Base-by-base conservation (phyloP, 345 rosid genomes). In the Trapa incisa region DNA sequence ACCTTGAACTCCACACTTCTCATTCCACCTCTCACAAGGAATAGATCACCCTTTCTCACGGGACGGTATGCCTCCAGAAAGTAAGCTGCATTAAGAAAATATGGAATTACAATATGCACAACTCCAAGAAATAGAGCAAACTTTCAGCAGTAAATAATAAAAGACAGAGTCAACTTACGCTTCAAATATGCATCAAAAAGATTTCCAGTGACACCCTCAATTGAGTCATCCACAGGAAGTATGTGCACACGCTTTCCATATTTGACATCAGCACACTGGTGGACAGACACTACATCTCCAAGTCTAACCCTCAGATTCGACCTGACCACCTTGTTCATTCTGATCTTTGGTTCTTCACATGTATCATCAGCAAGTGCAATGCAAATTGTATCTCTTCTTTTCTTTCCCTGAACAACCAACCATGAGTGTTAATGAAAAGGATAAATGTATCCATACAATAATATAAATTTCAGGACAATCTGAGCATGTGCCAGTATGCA, bases 11-110 rank as follows among this genome's bases (percentile, higher is more conserved):
- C 96, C 6, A 92, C 91, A 66, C 96, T 89, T 80, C 98, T 85
- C 98, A 92, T 89, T 67, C 98, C 98, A 52, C 98, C 98, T 77
- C 98, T 86, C 47, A 89, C 98, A 65, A 89, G 95, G 78, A 92
- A 92, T 48, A 89, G 77, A 78, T 92, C 98, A 47, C 98, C 98
- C 77, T 89, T 92, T 78, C 96, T 86, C 74, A 92, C 95, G 8
- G 98, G 98, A 7, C 98, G 95, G 75, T 92, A 92, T 29, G 98
- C 89, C 72, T 89, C 98, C 66, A 85, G 45, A 79, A 92, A 92
- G 75, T 92, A 92, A 68, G 98, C 98, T 92, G 90, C 79, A 79
- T 56, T 38, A 29, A 60, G 15, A 29, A 67, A 78, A 50, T 48
- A 29, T 0, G 12, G 1, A 33, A 37, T 84, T 53, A 84, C 58